Base-by-base conservation (phyloP, 345 rosid species). In the Gossypium australe region DNA sequence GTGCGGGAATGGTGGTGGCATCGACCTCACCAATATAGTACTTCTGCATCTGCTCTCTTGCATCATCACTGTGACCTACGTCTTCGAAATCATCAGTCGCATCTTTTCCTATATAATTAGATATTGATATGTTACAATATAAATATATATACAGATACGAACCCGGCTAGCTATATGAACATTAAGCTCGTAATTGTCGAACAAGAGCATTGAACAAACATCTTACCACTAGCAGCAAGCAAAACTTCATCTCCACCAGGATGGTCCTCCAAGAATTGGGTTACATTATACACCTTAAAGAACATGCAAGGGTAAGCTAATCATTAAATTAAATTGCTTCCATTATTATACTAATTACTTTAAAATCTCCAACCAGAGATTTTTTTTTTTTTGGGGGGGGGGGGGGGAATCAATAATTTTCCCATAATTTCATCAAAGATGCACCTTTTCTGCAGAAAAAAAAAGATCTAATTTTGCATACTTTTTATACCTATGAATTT, bases 211-310 rank as follows among this genome's bases (percentile, higher is more conserved):
- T 55, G 29, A 16, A 20, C 41, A 34, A 73, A 8, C n/a, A 53
- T 16, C 52, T 11, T 80, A 92, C 98, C 98, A 5, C 92, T 88
- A 20, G 88, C 84, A 71, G 91, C 89, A 53, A 94, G 85, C 81
- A 94, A 73, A 60, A 90, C 85, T 72, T 90, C 88, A 75, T 88
- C 98, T 61, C 98, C 98, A 43, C 93, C 94, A 49, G 93, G 97
- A 82, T 92, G 98, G 58, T 94, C 98, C 5, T 89, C 93, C 68
- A 94, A 85, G 82, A 90, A 94, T 45, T 72, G 56, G 53, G 93
- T 89, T 25, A 94, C 86, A 74, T 94, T 89, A 80, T 90, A 94
- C 11, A 92, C 97, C 98, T 94, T 83, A 79, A 14, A n/a, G 43
- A 41, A n/a, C 2, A n/a, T 2, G 68, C 6, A 64, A n/a, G 20